Evolutionary conservation across 768 basidiomycete genomes (phyloP).

Genomic region (Tricholoma terreum): DNA sequence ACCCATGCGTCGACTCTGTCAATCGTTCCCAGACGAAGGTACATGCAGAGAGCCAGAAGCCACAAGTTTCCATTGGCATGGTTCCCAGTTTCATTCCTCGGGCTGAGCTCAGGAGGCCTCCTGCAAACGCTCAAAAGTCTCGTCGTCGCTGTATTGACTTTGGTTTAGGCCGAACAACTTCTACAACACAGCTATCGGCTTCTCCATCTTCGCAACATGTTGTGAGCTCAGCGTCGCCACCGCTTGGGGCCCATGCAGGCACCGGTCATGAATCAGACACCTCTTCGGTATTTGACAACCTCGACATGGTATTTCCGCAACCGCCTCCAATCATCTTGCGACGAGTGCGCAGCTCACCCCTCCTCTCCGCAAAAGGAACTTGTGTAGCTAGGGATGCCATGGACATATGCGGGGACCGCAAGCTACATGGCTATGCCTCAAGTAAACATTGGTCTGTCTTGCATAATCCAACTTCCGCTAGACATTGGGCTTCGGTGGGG

Average conservation of each 20-base stretch:
- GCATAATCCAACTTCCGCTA: neutral
- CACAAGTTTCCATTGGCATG: neutral
- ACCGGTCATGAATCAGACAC: constrained; percentile 28
- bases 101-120: constrained; percentile 15
- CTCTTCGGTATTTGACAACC: constrained; percentile 33
- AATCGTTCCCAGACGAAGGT: neutral
- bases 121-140: constrained; percentile 26
- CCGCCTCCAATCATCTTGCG: constrained; percentile 32
- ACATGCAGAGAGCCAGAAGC: neutral
- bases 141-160: constrained; percentile 31
- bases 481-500: neutral
- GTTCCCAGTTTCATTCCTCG: neutral
- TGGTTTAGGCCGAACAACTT: constrained; percentile 20
- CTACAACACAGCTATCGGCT: constrained; percentile 5
- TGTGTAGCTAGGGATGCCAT: neutral
- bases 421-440: neutral
- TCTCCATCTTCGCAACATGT: constrained; percentile 8
- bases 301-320: constrained; percentile 40
- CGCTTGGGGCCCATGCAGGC: constrained; percentile 25
- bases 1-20: neutral
- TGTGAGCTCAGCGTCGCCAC: constrained; percentile 27
- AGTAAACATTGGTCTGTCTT: neutral
- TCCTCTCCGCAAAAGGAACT: neutral
- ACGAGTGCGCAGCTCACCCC: neutral
- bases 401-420: neutral